Conservation (phyloP, 805 yeast genomes). For the Hanseniaspora meyeri region DNA sequence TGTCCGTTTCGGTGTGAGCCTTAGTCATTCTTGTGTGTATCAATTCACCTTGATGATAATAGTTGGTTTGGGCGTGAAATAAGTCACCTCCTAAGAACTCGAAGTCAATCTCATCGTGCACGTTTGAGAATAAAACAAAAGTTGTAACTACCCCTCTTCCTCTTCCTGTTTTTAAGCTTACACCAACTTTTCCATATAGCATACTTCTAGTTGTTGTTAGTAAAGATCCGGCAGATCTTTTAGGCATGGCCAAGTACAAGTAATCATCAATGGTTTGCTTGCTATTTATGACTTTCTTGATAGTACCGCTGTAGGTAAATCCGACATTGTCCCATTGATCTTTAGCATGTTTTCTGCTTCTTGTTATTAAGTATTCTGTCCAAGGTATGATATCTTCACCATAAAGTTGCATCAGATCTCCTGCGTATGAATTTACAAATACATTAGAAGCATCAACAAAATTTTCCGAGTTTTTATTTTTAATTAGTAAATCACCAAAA, state of each 20-base stretch:
- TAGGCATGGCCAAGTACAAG: conserved; percentile 65
- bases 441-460: neutral
- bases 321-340: conserved; percentile 47
- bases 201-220: conserved; percentile 63
- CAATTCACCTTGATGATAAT: conserved; percentile 60
- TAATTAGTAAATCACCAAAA: neutral
- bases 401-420: conserved; percentile 15
- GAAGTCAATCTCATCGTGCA: conserved; percentile 82
- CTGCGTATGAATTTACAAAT: conserved; percentile 11
- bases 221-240: conserved; percentile 60
- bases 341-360: conserved; percentile 43
- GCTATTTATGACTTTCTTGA: conserved; percentile 36
- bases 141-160: conserved; percentile 76
- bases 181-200: conserved; percentile 71
- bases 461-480: neutral
- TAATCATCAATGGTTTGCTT: conserved; percentile 20
- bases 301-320: conserved; percentile 47
- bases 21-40: conserved; percentile 46
- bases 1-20: conserved; percentile 29
- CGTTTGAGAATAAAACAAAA: conserved; percentile 66
- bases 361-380: conserved; percentile 21
- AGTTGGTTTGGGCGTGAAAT: conserved; percentile 61
- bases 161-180: conserved; percentile 59
- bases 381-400: conserved; percentile 22
- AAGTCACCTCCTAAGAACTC: conserved; percentile 74